These are phyloP conservation scores for Filobasidium floriforme DNA, from an alignment of 768 basidiomycete species.

Conservation along the genomic window DNA sequence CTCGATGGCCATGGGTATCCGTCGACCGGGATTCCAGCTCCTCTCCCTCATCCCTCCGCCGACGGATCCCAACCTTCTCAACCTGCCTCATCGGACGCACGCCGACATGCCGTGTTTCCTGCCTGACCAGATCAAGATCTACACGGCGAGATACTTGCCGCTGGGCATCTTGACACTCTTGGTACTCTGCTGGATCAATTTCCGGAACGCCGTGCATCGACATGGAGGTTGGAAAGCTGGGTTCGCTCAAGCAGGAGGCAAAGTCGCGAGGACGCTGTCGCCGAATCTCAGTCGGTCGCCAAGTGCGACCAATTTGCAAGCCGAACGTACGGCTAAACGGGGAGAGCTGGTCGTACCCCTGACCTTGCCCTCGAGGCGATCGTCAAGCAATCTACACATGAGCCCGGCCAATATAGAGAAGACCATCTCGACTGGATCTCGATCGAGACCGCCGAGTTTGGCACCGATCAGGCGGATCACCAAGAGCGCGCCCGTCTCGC, in stretches of 20 bases:
- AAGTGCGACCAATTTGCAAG: neutral
- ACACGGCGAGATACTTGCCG: slow-evolving; percentile 62
- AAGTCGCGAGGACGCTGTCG: neutral
- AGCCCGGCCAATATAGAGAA: slow-evolving; percentile 3
- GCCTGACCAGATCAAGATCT: slow-evolving; percentile 76
- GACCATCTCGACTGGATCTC: slow-evolving; percentile 5
- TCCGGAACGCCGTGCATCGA: slow-evolving; percentile 7
- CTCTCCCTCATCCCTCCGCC: slow-evolving; percentile 60
- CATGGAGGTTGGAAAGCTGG: slow-evolving; percentile 18
- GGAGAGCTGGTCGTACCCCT: slow-evolving; percentile 7
- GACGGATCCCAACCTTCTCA: slow-evolving; percentile 37
- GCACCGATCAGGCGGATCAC: slow-evolving; percentile 16
- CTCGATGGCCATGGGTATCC: slow-evolving; percentile 81
- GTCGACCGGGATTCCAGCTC: slow-evolving; percentile 78
- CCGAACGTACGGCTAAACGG: neutral
- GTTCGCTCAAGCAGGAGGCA: slow-evolving; percentile 4
- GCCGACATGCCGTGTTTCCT: slow-evolving; percentile 66
- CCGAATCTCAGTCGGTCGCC: neutral
- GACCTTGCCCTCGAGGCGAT: slow-evolving; percentile 10
- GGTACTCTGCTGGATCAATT: slow-evolving; percentile 31
- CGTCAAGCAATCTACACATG: slow-evolving; percentile 13
- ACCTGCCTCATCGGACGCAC: slow-evolving; percentile 46
- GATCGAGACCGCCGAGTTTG: slow-evolving; percentile 14
- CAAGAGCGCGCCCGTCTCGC: slow-evolving; percentile 22
- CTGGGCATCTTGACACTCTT: slow-evolving; percentile 57